phyloP scores from a whole-genome alignment of 1,284 basidiomycete species.

The Hemileia vastatrix region DNA sequence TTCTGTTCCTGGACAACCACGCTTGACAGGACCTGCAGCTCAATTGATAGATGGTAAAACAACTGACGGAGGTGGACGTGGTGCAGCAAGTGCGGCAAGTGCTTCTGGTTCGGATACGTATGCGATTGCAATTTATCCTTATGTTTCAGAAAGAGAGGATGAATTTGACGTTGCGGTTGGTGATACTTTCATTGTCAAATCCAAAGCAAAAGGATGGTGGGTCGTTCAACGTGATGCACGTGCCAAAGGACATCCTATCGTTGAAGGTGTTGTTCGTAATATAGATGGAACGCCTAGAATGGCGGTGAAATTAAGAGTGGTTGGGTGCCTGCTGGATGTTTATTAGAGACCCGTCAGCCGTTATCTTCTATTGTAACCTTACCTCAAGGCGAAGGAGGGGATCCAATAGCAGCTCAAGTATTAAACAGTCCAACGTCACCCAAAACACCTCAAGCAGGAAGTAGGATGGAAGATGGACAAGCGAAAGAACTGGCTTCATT shows the following conservation, averaged over 20 bases:
- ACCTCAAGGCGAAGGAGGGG: slow-evolving; percentile 69
- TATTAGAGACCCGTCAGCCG: slow-evolving; percentile 64
- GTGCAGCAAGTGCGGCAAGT: slow-evolving; percentile 11
- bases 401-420: too few relatives aligned
- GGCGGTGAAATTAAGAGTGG: slow-evolving; percentile 64
- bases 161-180: slow-evolving; percentile 90
- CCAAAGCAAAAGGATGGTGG: slow-evolving; percentile 95
- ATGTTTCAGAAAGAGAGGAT: slow-evolving; percentile 91
- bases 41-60: neutral
- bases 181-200: slow-evolving; percentile 71
- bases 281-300: too few relatives aligned
- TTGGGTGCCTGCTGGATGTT: slow-evolving; percentile 56
- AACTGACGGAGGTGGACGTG: slow-evolving; percentile 16
- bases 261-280: too few relatives aligned
- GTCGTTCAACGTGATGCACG: slow-evolving; percentile 87
- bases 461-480: too few relatives aligned
- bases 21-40: neutral
- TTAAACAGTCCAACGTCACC: too few relatives aligned
- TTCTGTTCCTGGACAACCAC: neutral
- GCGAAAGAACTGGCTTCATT: slow-evolving; percentile 24
- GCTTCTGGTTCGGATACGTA: slow-evolving; percentile 51
- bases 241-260: slow-evolving; percentile 68
- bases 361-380: slow-evolving; percentile 56
- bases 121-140: slow-evolving; percentile 83
- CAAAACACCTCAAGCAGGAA: too few relatives aligned